phyloP scores from a whole-genome alignment of 1,284 basidiomycete species.

The Rhodotorula sp. region DNA sequence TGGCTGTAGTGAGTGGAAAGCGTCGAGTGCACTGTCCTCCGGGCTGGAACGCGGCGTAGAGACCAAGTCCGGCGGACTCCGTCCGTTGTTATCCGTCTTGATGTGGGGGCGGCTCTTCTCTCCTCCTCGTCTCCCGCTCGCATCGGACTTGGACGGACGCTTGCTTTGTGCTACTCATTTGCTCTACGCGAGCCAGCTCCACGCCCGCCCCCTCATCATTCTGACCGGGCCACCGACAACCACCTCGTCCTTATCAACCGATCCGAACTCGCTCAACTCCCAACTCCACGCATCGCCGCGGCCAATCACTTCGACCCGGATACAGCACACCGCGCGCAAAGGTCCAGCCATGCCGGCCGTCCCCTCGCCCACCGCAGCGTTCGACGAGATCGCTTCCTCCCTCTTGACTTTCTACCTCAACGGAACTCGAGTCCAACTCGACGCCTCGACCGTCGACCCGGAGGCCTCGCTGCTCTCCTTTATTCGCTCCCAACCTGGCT shows the following conservation, averaged over 20 bases:
- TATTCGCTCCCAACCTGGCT: conserved; percentile 45
- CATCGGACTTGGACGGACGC: too few species aligned
- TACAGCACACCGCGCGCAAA: not conserved
- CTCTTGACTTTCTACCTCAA: conserved; percentile 42
- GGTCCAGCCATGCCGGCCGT: not conserved
- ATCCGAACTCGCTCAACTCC: conserved; percentile 4
- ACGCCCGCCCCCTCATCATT: too few species aligned
- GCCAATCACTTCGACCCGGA: not conserved
- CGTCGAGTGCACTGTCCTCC: too few species aligned
- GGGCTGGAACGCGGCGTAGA: too few species aligned
- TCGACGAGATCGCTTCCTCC: conserved; percentile 20
- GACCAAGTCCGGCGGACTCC: too few species aligned
- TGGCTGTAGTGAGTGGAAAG: too few species aligned
- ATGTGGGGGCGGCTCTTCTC: too few species aligned
- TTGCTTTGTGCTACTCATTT: too few species aligned
- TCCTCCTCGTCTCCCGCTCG: too few species aligned
- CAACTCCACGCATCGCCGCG: not conserved
- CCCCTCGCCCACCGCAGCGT: conserved; percentile 6
- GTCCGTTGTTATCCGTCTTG: too few species aligned
- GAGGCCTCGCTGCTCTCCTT: conserved; percentile 49
- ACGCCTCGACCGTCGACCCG: conserved; percentile 39
- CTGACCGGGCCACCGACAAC: too few species aligned
- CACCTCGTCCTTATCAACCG: not conserved
- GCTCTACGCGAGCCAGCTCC: too few species aligned
- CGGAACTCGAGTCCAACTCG: conserved; percentile 40